Evolutionary conservation across 1,139 yeast genomes (phyloP), one percentile per base, ranked within the genome.

Genomic region (Meyerozyma athensensis): DNA sequence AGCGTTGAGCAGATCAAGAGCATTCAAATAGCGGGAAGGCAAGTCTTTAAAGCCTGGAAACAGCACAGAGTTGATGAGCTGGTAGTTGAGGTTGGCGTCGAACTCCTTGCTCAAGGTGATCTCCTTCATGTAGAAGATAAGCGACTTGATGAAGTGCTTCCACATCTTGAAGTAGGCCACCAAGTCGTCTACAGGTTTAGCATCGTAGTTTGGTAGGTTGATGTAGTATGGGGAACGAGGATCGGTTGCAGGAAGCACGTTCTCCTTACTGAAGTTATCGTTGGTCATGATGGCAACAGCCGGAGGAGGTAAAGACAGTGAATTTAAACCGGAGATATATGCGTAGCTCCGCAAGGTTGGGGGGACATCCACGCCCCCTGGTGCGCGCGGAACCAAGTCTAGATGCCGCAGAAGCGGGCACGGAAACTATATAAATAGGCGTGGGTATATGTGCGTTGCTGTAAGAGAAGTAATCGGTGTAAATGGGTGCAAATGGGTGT

Each of bases 31-130:
- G 19, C 34, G 33, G 37, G 40, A 42, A 5, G 72, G 69, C 34
- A 65, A 52, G 43, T 63, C 67, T 41, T 60, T 62, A 47, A 57
- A 63, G 5, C 71, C 71, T 3, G 85, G 77, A 49, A 81, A 76
- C 46, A 77, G 78, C 14, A 82, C 73, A 24, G 83, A 69, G 43
- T 72, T 74, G 38, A 81, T 68, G 55, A 84, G 61, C 50, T 82
- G 86, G 42, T 67, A 66, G 51, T 80, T 79, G 40, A 83, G 72
- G 48, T 79, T 73, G 35, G 83, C 78, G 46, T 79, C 81, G 47
- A 81, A 84, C 54, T 81, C 85, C 51, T 81, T 82, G 20, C 84
- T 81, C 40, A 79, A 64, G 4, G 80, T 64, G 32, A 80, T 68
- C 46, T 82, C 86, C 45, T 75, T 77, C 46, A 79, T 71, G 54